Evolutionary conservation across 2,329 filamentous ascomycete species (phyloP).

Genomic region (Raffaelea deltoideospora): DNA sequence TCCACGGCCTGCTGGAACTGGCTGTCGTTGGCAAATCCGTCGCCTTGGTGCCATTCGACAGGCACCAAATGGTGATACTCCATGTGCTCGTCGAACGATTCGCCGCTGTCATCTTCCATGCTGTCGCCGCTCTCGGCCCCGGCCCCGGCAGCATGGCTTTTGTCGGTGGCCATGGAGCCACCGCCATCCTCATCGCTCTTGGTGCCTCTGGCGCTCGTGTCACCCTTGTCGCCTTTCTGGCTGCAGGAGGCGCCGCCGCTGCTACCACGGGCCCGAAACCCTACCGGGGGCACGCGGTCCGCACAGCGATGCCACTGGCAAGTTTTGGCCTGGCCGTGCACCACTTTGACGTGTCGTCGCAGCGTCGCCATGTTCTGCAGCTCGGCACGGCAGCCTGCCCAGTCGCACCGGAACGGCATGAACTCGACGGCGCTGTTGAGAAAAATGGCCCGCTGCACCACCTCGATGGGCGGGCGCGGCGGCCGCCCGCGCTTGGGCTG

Average conservation of each 20-base stretch:
- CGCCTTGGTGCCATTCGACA: slow-evolving; percentile 42
- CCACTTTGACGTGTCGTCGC: slow-evolving; percentile 32
- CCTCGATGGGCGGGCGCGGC: slow-evolving; percentile 16
- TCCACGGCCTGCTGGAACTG: slow-evolving; percentile 2
- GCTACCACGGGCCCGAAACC: slow-evolving; percentile 3
- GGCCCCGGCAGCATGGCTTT: background rate
- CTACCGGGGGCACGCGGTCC: slow-evolving; percentile 7
- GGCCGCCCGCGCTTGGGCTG: slow-evolving; percentile 25
- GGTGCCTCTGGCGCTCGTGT: too few species aligned
- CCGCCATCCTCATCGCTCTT: background rate
- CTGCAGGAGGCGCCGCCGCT: too few species aligned
- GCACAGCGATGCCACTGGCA: slow-evolving; percentile 28
- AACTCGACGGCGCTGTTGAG: slow-evolving; percentile 26
- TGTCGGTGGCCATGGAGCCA: background rate
- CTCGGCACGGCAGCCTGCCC: slow-evolving; percentile 42
- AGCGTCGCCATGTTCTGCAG: slow-evolving; percentile 48
- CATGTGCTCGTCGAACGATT: slow-evolving; percentile 32
- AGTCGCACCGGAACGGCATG: slow-evolving; percentile 42
- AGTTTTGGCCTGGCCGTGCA: slow-evolving; percentile 24
- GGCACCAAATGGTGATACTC: slow-evolving; percentile 37
- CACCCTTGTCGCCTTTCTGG: background rate
- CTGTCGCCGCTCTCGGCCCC: slow-evolving; percentile 6
- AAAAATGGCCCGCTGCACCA: slow-evolving; percentile 24
- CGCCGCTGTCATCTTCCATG: too few species aligned
- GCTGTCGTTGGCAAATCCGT: slow-evolving; percentile 34